Base-by-base conservation (phyloP, 176 grass and related monocot species). In the Puya raimondii region DNA sequence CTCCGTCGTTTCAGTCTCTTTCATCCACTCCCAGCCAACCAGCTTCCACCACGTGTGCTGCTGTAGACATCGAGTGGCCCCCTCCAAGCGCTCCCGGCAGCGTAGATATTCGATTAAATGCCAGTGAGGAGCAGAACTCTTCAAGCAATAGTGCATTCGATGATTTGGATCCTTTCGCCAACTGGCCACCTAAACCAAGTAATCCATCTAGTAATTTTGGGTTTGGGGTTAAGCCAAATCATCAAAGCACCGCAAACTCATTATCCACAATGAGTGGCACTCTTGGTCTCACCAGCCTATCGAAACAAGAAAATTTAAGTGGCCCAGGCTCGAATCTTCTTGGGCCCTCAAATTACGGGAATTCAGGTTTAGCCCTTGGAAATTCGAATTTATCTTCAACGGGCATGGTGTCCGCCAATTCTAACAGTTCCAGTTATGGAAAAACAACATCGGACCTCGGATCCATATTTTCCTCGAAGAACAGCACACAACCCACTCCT, bases 41-140 rank as follows among this genome's bases (percentile, higher is more conserved):
- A 76, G 58, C 69, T 75, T 75, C 78, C 51, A 64, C 71, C 66
- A 74, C 83, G 65, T 90, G 89, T 85, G 64, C 76, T 63, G 87
- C 95, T 71, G 90, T 99, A 70, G 87, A 94, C 66, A 72, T 99
- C 20, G 90, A 94, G 80, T 99, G 95, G 95, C 95, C 87, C 12
- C 94, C 94, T 78, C 70, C 70, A 84, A 91, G 68, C 49, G 83
- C 87, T 51, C 91, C 85, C 54, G 85, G 85, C 18, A 80, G 82
- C 56, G 88, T 82, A 33, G 72, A 70, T 80, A 49, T 11, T 0
- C 63, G 75, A 12, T 75, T 76, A 16, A 61, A 68, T 72, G 23
- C 80, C 76, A 90, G 68, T 66, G 81, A 85, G 49, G 70, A 89
- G 69, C 81, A 65, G 72, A 89, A 78, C 64, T 72, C 81, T 25